phyloP scores from a whole-genome alignment of 2,329 filamentous ascomycete genomes.

The Arthroderma sp. region DNA sequence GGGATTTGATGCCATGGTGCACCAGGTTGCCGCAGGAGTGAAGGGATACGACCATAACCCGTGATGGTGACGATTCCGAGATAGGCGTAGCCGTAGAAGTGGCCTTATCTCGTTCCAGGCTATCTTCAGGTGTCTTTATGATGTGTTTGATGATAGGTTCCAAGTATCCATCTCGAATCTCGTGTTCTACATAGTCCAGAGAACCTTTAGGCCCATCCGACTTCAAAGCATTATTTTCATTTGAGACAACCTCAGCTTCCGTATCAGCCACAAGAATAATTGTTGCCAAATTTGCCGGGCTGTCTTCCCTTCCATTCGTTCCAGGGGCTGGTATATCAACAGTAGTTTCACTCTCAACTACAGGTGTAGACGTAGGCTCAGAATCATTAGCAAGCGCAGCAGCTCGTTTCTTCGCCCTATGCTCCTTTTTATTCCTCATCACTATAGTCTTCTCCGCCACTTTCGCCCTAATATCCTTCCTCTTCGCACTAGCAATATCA shows the following conservation, averaged over 20 bases:
- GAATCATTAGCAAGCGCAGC: not conserved
- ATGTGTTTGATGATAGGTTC: conserved; percentile 30
- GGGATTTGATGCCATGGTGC: conserved; percentile 79
- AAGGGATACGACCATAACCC: conserved; percentile 79
- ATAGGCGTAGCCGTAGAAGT: conserved; percentile 15
- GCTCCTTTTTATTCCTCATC: conserved; percentile 66
- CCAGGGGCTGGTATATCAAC: not conserved
- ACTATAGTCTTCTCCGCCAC: conserved; percentile 60
- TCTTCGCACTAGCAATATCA: conserved; percentile 75
- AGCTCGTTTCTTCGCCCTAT: conserved; percentile 9
- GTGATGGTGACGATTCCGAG: conserved; percentile 24
- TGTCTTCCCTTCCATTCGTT: not conserved
- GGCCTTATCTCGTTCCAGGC: not conserved
- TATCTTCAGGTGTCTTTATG: conserved; percentile 19
- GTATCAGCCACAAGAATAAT: conserved; percentile 4
- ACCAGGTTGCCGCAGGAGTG: conserved; percentile 97
- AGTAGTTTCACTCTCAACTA: too few species aligned
- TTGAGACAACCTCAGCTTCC: not conserved
- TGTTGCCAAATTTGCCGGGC: conserved; percentile 5
- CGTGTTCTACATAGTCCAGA: conserved; percentile 35
- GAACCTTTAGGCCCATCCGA: conserved; percentile 18
- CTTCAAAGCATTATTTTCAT: not conserved
- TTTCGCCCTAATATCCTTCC: conserved; percentile 71
- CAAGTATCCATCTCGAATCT: conserved; percentile 34
- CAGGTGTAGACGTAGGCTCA: not conserved